Conservation (phyloP, 257 asterid genomes). For the Phtheirospermum japonicum region DNA sequence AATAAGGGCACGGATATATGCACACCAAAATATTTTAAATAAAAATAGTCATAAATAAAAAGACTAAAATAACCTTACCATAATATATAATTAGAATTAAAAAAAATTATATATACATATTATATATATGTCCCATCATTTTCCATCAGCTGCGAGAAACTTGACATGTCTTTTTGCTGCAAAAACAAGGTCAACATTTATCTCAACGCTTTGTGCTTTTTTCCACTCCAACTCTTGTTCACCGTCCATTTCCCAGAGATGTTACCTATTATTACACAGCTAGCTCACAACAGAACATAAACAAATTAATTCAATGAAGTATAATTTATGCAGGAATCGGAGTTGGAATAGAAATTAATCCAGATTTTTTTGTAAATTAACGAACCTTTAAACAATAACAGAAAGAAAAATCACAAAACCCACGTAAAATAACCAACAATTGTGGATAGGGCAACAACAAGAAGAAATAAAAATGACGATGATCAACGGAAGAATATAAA, state of each 20-base stretch:
- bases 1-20: too few relatives aligned
- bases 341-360: not conserved
- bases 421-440: constrained; percentile 11
- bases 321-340: not conserved
- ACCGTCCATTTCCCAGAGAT: constrained; percentile 41
- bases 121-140: too few relatives aligned
- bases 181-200: constrained; percentile 66
- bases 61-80: too few relatives aligned
- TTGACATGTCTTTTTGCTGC: constrained; percentile 76
- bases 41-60: too few relatives aligned
- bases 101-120: too few relatives aligned
- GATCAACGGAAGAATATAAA: constrained; percentile 5
- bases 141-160: constrained; percentile 76
- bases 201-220: constrained; percentile 65
- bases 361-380: constrained; percentile 14
- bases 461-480: not conserved
- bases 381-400: not conserved
- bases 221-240: constrained; percentile 83
- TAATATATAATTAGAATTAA: too few relatives aligned
- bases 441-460: too few relatives aligned
- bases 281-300: too few relatives aligned
- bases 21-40: too few relatives aligned
- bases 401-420: not conserved
- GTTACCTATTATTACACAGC: constrained; percentile 23
- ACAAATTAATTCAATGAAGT: not conserved